A percentile compares a stretch with the other conserved stretches of the same genome.
phyloP scores from a whole-genome alignment of 495 filamentous ascomycete species.

The Penicillium subrubescens region DNA sequence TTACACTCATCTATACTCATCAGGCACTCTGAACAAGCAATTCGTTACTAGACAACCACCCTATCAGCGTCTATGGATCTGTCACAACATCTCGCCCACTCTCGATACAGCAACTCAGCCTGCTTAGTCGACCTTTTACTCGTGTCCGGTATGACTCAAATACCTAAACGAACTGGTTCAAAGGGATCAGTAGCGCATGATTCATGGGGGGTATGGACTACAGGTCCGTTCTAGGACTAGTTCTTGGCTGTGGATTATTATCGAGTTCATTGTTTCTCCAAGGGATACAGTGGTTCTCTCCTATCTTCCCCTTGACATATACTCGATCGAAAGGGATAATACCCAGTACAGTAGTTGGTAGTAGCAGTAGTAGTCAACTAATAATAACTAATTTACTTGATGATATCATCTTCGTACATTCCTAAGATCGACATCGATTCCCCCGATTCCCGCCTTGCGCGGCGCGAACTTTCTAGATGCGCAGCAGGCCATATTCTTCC shows the following conservation, averaged over 20 bases:
- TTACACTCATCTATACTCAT: not conserved
- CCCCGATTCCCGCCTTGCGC: constrained; percentile 26
- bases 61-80: no score
- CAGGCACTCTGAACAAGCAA: not conserved
- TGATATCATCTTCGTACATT: constrained; percentile 15
- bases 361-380: not conserved
- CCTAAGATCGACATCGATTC: constrained; percentile 16
- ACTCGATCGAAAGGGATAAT: not conserved
- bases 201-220: not conserved
- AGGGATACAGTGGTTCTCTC: constrained; percentile 9
- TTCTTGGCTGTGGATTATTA: not conserved
- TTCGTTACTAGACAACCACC: not conserved
- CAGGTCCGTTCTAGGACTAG: not conserved
- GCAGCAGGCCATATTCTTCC: constrained; percentile 14
- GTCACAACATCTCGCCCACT: not conserved
- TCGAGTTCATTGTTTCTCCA: not conserved
- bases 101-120: not conserved
- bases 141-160: constrained; percentile 5
- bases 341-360: not conserved
- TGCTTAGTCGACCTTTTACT: not conserved
- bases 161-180: not conserved
- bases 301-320: not conserved
- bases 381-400: not conserved
- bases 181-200: not conserved
- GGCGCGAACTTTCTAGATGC: constrained; percentile 8